Percentiles rank a stretch among this genome's conserved stretches.
These are phyloP conservation scores for Erodium texanum DNA, from an alignment of 441 rosid genomes.

Conservation along the genomic window DNA sequence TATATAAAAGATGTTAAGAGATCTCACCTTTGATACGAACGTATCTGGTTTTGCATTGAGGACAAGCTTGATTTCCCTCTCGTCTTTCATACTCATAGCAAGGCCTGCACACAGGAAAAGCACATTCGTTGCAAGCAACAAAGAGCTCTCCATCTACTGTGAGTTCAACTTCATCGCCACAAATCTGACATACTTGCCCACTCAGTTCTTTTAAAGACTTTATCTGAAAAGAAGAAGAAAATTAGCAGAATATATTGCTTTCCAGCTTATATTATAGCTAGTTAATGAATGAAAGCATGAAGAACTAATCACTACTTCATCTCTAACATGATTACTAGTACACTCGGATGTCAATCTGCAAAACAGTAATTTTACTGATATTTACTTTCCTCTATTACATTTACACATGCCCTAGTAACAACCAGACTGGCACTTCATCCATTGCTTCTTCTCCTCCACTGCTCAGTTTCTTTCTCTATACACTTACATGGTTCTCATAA, in stretches of 20 bases:
- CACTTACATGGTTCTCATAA: not conserved
- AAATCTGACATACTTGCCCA: conserved; percentile 72
- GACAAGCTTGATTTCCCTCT: conserved; percentile 75
- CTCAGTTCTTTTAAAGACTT: conserved; percentile 57
- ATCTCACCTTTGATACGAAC: conserved; percentile 60
- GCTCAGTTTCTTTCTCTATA: not conserved
- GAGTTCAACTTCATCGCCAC: conserved; percentile 70
- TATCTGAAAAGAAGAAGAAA: conserved; percentile 32
- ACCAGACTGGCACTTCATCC: no score
- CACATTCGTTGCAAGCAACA: conserved; percentile 91
- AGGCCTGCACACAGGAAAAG: conserved; percentile 78
- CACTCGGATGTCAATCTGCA: not conserved
- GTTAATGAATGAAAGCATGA: not conserved
- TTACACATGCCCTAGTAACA: no score
- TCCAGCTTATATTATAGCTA: not conserved
- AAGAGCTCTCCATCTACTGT: conserved; percentile 59
- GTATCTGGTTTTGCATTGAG: conserved; percentile 75
- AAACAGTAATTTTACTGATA: not conserved
- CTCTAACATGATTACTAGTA: no score
- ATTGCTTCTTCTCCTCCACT: not conserved
- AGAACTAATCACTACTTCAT: no score
- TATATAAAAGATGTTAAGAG: conserved; percentile 5
- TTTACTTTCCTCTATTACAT: no score
- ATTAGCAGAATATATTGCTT: not conserved
- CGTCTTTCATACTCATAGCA: conserved; percentile 89